Percentiles rank a stretch among this genome's conserved stretches.
Evolutionary conservation across 306 rosid genomes (phyloP).

Genomic region (Neltuma alba): DNA sequence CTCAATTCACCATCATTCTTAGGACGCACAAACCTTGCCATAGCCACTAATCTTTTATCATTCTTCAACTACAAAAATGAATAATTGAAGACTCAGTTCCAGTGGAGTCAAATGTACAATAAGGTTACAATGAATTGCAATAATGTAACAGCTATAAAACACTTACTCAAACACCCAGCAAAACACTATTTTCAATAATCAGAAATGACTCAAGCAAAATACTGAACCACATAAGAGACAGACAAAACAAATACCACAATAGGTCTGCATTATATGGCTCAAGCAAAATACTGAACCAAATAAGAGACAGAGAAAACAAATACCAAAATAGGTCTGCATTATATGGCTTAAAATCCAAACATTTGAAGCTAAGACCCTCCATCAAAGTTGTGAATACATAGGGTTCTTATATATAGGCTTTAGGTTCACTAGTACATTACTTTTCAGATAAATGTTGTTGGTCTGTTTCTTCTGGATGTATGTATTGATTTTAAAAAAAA

Average conservation of each 20-base stretch:
- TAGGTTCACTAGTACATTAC: neutral
- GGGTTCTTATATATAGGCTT: neutral
- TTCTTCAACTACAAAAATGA: conserved; percentile 12
- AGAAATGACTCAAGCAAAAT: neutral
- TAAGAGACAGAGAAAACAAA: neutral
- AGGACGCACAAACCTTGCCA: conserved; percentile 70
- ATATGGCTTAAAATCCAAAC: neutral
- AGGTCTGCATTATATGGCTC: neutral
- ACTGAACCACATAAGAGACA: neutral
- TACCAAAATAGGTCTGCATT: neutral
- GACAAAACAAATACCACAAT: neutral
- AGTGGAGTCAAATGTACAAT: neutral
- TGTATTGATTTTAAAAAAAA: neutral
- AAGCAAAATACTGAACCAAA: neutral
- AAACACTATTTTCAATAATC: neutral
- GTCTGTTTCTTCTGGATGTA: neutral
- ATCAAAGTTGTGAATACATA: neutral
- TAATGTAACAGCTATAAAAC: neutral
- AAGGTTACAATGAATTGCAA: neutral
- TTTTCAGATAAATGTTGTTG: neutral
- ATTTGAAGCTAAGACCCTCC: neutral
- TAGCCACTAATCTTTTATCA: conserved; percentile 38
- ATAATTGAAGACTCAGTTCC: neutral
- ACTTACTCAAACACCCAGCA: neutral
- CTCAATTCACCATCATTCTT: conserved; percentile 49